Evolutionary conservation across 169 alveolate species (phyloP).

Genomic region (Plasmodium adleri): DNA sequence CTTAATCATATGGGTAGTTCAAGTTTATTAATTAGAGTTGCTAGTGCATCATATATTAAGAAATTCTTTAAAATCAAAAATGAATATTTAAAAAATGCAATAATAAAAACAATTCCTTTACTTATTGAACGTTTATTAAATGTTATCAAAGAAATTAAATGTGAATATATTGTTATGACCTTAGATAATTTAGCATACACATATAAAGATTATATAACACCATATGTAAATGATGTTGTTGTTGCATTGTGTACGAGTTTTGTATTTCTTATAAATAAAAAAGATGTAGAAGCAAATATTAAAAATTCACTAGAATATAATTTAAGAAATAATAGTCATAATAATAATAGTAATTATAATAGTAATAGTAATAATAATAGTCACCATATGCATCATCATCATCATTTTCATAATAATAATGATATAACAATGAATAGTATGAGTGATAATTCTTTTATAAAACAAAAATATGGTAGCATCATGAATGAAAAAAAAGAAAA

Average conservation of each 20-base stretch:
- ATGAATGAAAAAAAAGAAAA: constrained; percentile 39
- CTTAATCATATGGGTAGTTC: constrained; percentile 59
- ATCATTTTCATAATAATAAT: no score
- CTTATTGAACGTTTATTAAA: constrained; percentile 59
- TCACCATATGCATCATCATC: no score
- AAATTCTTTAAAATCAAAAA: constrained; percentile 64
- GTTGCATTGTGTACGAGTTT: constrained; percentile 59
- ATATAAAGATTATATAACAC: constrained; percentile 56
- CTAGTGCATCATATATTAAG: constrained; percentile 73
- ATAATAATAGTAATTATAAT: neutral
- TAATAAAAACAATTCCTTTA: constrained; percentile 57
- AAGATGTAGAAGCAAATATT: constrained; percentile 33
- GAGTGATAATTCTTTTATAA: constrained; percentile 2
- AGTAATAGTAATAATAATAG: no score
- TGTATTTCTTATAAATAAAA: constrained; percentile 40
- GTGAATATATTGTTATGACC: constrained; percentile 74
- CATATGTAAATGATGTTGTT: constrained; percentile 67
- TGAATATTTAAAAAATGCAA: constrained; percentile 35
- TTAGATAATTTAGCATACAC: constrained; percentile 70
- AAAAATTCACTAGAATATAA: constrained; percentile 16
- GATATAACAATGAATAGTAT: neutral
- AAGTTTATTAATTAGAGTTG: constrained; percentile 44
- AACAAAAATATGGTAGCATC: constrained; percentile 8
- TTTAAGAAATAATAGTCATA: constrained; percentile 11
- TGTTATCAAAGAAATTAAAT: constrained; percentile 56